Percentiles rank a stretch among this genome's conserved stretches.
These are phyloP conservation scores for Apophysomyces sp. DNA, from an alignment of 371 early-diverging fungal species.

Conservation along the genomic window DNA sequence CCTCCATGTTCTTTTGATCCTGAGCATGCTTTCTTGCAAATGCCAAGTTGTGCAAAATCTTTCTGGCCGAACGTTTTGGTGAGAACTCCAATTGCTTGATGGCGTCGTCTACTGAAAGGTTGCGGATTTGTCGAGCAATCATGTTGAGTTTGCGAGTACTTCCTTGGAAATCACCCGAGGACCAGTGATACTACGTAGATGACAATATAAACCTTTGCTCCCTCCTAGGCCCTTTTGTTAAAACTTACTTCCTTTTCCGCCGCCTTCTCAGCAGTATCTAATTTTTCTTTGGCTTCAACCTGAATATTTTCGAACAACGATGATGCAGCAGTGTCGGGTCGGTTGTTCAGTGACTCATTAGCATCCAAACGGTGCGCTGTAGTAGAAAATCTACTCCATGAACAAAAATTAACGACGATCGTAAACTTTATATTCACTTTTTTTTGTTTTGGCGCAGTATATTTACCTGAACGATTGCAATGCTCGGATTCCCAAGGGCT, in stretches of 20 bases:
- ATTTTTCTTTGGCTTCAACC: constrained; percentile 38
- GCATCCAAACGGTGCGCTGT: constrained; percentile 7
- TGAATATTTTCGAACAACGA: constrained; percentile 56
- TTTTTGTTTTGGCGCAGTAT: background rate
- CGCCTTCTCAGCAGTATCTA: constrained; percentile 35
- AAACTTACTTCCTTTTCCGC: constrained; percentile 44
- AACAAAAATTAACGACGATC: background rate
- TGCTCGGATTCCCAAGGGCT: background rate
- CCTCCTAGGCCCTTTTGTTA: background rate
- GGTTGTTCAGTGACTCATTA: constrained; percentile 23
- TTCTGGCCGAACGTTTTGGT: constrained; percentile 73
- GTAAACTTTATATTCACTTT: background rate
- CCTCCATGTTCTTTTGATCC: constrained; percentile 68
- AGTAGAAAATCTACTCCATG: constrained; percentile 25
- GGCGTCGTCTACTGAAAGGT: constrained; percentile 78
- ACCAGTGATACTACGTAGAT: constrained; percentile 60
- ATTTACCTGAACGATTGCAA: background rate
- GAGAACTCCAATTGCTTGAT: constrained; percentile 88
- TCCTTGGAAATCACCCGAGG: constrained; percentile 71
- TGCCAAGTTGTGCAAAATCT: constrained; percentile 69
- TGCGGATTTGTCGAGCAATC: constrained; percentile 83
- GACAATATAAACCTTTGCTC: background rate
- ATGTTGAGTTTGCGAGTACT: constrained; percentile 83
- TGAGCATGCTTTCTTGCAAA: constrained; percentile 74
- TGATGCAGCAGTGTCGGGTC: constrained; percentile 57